Evolutionary conservation across 2,329 filamentous ascomycete species (phyloP).

Genomic region (Xenosphaeropsis pyriputrescens): DNA sequence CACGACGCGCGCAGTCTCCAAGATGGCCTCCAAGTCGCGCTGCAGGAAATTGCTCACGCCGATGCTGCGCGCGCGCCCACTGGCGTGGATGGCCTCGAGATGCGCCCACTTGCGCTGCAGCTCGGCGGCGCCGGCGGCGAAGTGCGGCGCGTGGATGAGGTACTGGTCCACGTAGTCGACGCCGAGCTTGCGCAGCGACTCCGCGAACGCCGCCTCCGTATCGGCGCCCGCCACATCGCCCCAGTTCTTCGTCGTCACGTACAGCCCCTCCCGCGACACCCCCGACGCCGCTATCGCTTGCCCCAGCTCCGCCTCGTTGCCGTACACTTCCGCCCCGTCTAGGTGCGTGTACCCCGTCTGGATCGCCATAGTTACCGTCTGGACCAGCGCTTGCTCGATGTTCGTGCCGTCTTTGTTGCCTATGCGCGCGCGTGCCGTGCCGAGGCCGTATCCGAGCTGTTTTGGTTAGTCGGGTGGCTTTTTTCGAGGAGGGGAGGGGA

Average conservation of each 20-base stretch:
- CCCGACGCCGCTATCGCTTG: constrained; percentile 52
- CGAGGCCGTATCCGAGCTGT: constrained; percentile 59
- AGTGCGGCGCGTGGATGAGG: constrained; percentile 44
- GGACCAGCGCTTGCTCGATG: constrained; percentile 38
- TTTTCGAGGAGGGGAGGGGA: constrained; percentile 3
- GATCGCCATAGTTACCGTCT: constrained; percentile 44
- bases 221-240: constrained; percentile 15
- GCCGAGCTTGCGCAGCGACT: constrained; percentile 48
- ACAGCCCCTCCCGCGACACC: constrained; percentile 53
- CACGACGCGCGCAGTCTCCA: constrained; percentile 41
- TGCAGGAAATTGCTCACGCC: constrained; percentile 64
- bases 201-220: constrained; percentile 33
- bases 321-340: constrained; percentile 58
- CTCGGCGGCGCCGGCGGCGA: constrained; percentile 28
- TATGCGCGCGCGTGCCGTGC: constrained; percentile 41
- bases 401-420: constrained; percentile 29
- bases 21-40: constrained; percentile 36
- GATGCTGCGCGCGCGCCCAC: constrained; percentile 53
- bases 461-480: constrained; percentile 2
- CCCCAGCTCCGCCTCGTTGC: constrained; percentile 57
- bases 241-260: constrained; percentile 45
- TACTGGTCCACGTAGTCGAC: constrained; percentile 62
- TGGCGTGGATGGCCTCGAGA: constrained; percentile 49
- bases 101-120: constrained; percentile 46
- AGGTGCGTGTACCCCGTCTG: constrained; percentile 57